Conservation (phyloP, 2,329 filamentous ascomycete species). For the Diaporthe ilicicola region DNA sequence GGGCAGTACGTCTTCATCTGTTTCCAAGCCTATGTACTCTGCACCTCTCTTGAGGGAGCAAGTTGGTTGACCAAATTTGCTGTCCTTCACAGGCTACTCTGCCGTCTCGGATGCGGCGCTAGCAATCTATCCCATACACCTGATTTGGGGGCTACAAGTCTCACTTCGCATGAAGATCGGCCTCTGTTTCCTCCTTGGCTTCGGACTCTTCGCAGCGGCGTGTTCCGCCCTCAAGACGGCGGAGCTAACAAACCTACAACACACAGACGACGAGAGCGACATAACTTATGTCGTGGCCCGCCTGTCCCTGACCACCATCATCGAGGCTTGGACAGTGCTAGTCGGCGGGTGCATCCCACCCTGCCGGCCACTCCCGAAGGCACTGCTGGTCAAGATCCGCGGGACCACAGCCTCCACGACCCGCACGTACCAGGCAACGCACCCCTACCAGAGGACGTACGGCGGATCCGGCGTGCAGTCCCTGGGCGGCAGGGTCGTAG, state of each 20-base stretch:
- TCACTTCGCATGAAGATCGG: constrained; percentile 19
- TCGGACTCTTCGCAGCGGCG: constrained; percentile 12
- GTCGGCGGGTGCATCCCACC: constrained; percentile 17
- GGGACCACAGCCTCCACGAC: background rate
- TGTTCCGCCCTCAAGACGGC: constrained; percentile 10
- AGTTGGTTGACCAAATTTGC: no score
- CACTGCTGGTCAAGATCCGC: background rate
- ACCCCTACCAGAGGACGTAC: constrained; percentile 12
- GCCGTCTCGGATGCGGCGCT: constrained; percentile 9
- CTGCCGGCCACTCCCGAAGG: background rate
- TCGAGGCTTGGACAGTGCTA: constrained; percentile 25
- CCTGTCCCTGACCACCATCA: background rate
- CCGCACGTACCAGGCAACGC: background rate
- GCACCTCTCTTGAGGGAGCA: background rate
- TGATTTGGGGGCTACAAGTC: constrained; percentile 9
- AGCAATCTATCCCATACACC: constrained; percentile 21
- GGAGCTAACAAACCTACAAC: constrained; percentile 10
- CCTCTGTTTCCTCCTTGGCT: constrained; percentile 3
- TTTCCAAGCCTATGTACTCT: background rate
- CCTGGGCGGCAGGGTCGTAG: background rate
- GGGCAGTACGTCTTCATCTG: constrained; percentile 5
- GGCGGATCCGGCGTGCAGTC: background rate
- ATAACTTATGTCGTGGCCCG: constrained; percentile 9
- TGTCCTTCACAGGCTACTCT: background rate
- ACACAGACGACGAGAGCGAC: background rate